Base-by-base conservation (phyloP, 345 rosid genomes). In the Eucalyptus decipiens region DNA sequence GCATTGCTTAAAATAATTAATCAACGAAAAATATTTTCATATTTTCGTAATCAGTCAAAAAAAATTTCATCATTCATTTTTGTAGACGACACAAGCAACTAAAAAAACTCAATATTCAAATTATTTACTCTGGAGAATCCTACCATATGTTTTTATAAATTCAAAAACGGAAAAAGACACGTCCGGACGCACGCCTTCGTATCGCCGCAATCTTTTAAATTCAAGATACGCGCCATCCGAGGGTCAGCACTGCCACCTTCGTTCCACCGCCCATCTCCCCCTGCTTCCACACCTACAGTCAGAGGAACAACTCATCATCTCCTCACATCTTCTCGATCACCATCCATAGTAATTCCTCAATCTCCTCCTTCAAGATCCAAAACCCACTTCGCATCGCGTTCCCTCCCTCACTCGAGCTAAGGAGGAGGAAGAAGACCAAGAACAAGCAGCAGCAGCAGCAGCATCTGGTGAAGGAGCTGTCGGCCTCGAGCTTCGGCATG, bases 401-500 rank as follows among this genome's bases (percentile, higher is more conserved):
- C 80, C 34, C 80, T 67, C 2, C 23, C 80, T 67, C 40, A 17
- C 80, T 67, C 80, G 42, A 67, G 23, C 40, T 16, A 17, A 67
- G 40, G 80, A 67, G 80, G 42, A 67, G 8, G 76, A n/a, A 15
- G 16, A 11, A 11, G 67, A 54, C 4, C 3, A 51, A 50, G 4
- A 51, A 8, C 8, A 51, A 50, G 56, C 30, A 58, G 67, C 15
- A 26, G 37, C 76, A 65, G 76, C 76, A 43, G 45, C 2, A n/a
- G 40, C 5, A 65, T 15, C 11, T 65, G 32, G 40, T 65, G 76
- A 65, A 32, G 80, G 34, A 67, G 42, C 23, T 67, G 80, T 32
- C 2, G 34, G 80, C 80, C 80, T 18, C 24, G 49, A 76, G 87
- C 50, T 47, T 80, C 30, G 62, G 15, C 49, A 94, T 94, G 96